Conservation (phyloP, 2,329 filamentous ascomycete genomes). For the Penicillium sp. region DNA sequence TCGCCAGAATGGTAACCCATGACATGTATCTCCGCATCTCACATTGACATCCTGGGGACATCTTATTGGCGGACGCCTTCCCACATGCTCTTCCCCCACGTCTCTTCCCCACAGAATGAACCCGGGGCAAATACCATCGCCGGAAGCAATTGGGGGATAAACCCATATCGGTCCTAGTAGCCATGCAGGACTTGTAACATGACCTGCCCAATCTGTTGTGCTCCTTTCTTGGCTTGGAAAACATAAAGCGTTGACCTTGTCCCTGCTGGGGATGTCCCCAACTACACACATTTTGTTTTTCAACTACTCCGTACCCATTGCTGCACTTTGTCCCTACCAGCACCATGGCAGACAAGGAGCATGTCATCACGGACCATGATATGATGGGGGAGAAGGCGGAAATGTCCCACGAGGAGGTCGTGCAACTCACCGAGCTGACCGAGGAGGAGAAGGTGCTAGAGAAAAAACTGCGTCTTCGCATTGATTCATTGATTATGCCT, state of each 20-base stretch:
- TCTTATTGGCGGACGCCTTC: slow-evolving; percentile 1
- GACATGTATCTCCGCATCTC: slow-evolving; percentile 7
- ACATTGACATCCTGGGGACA: neutral
- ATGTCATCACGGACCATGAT: slow-evolving; percentile 14
- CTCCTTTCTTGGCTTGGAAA: neutral
- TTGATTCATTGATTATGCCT: slow-evolving; percentile 39
- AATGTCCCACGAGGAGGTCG: slow-evolving; percentile 19
- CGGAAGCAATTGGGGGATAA: neutral
- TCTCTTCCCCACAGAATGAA: slow-evolving; percentile 5
- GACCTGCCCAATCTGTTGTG: neutral
- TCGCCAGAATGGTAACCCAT: neutral
- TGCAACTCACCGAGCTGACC: slow-evolving; percentile 16
- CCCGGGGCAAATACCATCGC: slow-evolving; percentile 7
- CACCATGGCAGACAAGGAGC: slow-evolving; percentile 10
- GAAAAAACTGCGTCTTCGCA: slow-evolving; percentile 34
- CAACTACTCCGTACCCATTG: neutral
- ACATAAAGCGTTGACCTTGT: neutral
- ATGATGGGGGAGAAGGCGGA: slow-evolving; percentile 19
- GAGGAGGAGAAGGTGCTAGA: slow-evolving; percentile 35
- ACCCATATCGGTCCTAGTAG: neutral
- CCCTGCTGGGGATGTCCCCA: neutral
- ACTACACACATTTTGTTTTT: neutral
- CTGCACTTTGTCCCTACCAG: neutral
- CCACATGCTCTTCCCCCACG: neutral
- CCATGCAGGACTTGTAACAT: neutral